Conservation (phyloP, 2,329 filamentous ascomycete genomes). For the Exophiala aquamarina region DNA sequence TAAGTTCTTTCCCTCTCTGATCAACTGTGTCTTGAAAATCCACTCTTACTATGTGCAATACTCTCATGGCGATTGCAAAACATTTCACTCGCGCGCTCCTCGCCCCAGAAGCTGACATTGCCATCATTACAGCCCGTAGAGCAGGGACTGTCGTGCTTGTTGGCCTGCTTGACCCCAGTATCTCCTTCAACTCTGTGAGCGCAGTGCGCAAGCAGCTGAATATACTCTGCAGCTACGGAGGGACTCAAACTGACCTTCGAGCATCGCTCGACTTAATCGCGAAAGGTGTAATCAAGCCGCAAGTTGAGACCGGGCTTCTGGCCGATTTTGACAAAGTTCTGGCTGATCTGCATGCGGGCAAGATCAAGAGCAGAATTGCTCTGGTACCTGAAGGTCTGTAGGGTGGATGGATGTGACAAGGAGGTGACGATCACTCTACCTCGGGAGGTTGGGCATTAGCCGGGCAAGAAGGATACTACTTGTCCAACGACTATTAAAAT, state of each 20-base stretch:
- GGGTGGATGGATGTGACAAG: background rate
- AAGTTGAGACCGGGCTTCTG: slow-evolving; percentile 14
- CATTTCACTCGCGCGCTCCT: too few relatives aligned
- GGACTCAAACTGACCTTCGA: slow-evolving; percentile 10
- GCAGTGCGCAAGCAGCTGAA: slow-evolving; percentile 12
- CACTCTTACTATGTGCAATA: too few relatives aligned
- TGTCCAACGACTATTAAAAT: background rate
- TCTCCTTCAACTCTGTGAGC: slow-evolving; percentile 3
- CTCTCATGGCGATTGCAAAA: too few relatives aligned
- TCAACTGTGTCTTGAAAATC: too few relatives aligned
- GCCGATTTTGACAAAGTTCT: slow-evolving; percentile 13
- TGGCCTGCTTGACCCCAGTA: slow-evolving; percentile 7
- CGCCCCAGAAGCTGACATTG: background rate
- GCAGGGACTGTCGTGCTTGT: slow-evolving; percentile 18
- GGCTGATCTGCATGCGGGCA: slow-evolving; percentile 16
- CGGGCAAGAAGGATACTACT: too few relatives aligned
- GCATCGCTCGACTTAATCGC: slow-evolving; percentile 13
- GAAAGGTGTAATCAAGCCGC: slow-evolving; percentile 14
- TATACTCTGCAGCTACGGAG: slow-evolving; percentile 19
- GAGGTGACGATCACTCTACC: too few relatives aligned
- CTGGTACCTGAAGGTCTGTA: slow-evolving; percentile 13
- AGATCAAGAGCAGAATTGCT: slow-evolving; percentile 18
- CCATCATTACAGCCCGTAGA: slow-evolving; percentile 7
- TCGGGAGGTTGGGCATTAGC: background rate
- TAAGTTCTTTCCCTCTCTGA: slow-evolving; percentile 1